Conservation (phyloP, 2,329 filamentous ascomycete genomes). For the Delphinella strobiligena region DNA sequence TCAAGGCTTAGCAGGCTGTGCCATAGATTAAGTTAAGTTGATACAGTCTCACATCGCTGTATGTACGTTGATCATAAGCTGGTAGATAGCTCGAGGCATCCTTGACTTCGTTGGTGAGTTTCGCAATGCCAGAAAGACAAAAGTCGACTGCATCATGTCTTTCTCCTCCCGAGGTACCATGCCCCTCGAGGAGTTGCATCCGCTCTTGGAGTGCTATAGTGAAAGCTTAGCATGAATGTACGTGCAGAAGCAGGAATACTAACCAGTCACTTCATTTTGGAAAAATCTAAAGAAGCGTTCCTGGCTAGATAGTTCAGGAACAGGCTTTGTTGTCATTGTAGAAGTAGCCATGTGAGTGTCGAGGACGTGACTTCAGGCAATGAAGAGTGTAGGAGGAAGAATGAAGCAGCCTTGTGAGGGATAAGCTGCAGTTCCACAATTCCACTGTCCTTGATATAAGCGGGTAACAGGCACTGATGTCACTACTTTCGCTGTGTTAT, state of each 20-base stretch:
- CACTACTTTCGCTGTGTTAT: neutral
- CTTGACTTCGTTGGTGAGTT: constrained; percentile 70
- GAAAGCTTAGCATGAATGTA: neutral
- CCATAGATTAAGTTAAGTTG: neutral
- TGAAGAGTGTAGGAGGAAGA: too few relatives aligned
- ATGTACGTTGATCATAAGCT: constrained; percentile 79
- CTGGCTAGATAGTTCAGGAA: constrained; percentile 5
- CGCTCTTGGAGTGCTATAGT: constrained; percentile 59
- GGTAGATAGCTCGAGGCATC: constrained; percentile 75
- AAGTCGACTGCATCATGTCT: constrained; percentile 71
- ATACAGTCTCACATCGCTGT: constrained; percentile 52
- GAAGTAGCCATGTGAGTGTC: constrained; percentile 3
- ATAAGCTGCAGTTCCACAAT: too few relatives aligned
- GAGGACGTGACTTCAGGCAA: too few relatives aligned
- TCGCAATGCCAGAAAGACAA: constrained; percentile 66
- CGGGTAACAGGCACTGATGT: neutral
- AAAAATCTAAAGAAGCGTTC: constrained; percentile 77
- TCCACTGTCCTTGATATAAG: too few relatives aligned
- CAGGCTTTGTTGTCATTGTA: neutral
- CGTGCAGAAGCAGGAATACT: too few relatives aligned
- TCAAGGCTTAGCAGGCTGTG: neutral
- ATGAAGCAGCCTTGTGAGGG: too few relatives aligned
- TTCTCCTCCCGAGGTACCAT: constrained; percentile 56
- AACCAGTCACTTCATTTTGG: constrained; percentile 60
- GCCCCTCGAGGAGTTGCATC: constrained; percentile 55